Evolutionary conservation across 23 red algal genomes (phyloP).

Genomic region (Gracilaria domingensis): DNA sequence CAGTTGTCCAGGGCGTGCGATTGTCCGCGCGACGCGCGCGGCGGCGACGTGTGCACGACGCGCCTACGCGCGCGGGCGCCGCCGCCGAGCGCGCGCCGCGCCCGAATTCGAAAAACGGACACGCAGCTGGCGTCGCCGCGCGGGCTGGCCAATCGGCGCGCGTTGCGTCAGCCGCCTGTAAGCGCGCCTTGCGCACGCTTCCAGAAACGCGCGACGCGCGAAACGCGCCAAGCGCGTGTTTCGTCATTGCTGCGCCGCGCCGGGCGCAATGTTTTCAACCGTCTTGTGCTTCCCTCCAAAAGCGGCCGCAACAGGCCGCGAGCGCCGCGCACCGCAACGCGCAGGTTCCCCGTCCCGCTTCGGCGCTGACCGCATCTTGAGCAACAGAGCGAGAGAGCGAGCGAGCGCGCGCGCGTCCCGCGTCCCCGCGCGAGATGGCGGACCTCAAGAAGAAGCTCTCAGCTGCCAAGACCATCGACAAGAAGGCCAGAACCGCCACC

Average conservation of each 20-base stretch:
- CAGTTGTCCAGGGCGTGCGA: slow-evolving; percentile 32
- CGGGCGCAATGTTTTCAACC: no score
- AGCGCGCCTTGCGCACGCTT: no score
- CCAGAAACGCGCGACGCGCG: no score
- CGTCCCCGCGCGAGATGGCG: background rate
- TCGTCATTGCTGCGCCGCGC: background rate
- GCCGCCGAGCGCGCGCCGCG: background rate
- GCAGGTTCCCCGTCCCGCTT: background rate
- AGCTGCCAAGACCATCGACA: slow-evolving; percentile 38
- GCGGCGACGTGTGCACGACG: background rate
- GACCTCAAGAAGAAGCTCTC: slow-evolving; percentile 39
- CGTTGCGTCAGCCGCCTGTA: background rate
- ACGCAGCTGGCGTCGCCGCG: background rate
- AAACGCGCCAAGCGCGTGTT: no score
- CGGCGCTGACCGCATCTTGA: background rate
- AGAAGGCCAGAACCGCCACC: slow-evolving; percentile 17
- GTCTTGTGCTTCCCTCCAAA: background rate
- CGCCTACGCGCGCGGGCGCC: background rate
- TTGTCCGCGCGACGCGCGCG: no score
- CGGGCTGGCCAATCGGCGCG: no score
- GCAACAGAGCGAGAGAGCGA: background rate
- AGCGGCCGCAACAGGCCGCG: no score
- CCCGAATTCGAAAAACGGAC: slow-evolving; percentile 8
- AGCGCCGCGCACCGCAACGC: background rate
- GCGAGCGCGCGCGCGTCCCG: no score